Evolutionary conservation across 139 green algal genomes (phyloP), one percentile per base, ranked within the genome.

Genomic region (Coccomyxa sp.): DNA sequence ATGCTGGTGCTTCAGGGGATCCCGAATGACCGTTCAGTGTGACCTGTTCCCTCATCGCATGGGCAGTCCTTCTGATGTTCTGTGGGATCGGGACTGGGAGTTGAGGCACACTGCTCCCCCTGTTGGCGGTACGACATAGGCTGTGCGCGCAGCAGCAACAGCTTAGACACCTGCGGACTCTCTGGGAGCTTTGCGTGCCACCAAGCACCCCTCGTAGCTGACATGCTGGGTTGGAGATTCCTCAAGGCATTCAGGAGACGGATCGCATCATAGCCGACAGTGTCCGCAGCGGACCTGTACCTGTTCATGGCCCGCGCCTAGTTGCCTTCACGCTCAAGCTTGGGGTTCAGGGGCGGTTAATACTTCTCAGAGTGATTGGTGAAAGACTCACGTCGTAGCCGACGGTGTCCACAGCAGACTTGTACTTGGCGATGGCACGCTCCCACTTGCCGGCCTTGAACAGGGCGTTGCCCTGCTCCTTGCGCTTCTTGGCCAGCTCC

Each of bases 391-490:
- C 75, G 87, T 87, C 82, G 34, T 91, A 89, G 73, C 91, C 85
- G 24, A 96, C 78, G 34, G 84, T 44, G 22, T 83, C 80, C 24
- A 92, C 4, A 6, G 86, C 89, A 37, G 83, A 78, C 34, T 90
- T 81, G 85, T 96, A 98, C 78, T 90, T 87, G 39, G 83, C 83
- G 12, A 89, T 50, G 6, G 96, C 96, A 7, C 85, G 82, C 34
- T 50, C 39, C 73, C 92, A 84, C 68, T 89, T 90, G 44, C 92
- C 92, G 4, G 84, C 88, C 90, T 98, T 98, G 89, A 94, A 98
- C 14, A 82, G 86, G 33, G 76, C 84, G 78, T 98, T 99, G 75
- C 95, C 95, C 76, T 90, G 90, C 33, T 96, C 95, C 90, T 99
- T 99, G 29, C 75, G 75, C n/a, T 73, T 73, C 8, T 71, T 71